phyloP scores from a whole-genome alignment of 2,329 filamentous ascomycete species.

The Fusarium cicatricum region DNA sequence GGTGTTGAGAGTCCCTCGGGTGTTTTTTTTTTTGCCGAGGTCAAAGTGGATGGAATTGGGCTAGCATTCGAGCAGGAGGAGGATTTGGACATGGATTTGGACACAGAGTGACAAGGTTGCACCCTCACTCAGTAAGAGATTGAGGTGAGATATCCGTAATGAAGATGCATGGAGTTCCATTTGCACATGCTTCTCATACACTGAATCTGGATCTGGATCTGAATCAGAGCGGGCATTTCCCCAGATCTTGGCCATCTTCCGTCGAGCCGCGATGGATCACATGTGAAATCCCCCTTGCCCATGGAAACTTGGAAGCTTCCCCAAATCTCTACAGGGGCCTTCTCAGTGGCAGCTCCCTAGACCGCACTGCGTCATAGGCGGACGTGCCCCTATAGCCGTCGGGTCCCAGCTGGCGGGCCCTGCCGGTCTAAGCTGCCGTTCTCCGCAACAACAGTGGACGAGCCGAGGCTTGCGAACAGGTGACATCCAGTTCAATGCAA shows the following conservation, averaged over 20 bases:
- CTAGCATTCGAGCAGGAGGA: no score
- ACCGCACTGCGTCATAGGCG: conserved; percentile 30
- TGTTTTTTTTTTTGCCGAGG: conserved; percentile 24
- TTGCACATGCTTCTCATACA: conserved; percentile 4
- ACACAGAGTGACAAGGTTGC: no score
- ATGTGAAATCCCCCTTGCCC: conserved; percentile 24
- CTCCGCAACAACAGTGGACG: conserved; percentile 37
- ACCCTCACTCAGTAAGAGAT: no score
- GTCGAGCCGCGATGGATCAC: conserved; percentile 24
- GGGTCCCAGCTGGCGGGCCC: not conserved
- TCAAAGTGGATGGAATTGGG: conserved; percentile 30
- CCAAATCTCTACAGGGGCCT: conserved; percentile 7
- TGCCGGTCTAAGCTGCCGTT: conserved; percentile 16
- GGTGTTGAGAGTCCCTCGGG: conserved; percentile 62
- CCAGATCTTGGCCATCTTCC: conserved; percentile 21
- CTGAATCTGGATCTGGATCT: not conserved
- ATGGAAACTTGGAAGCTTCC: not conserved
- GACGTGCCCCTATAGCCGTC: conserved; percentile 10
- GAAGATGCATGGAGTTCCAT: no score
- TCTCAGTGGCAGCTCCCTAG: conserved; percentile 16
- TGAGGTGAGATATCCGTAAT: no score
- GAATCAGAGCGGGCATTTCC: conserved; percentile 22
- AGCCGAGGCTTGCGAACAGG: conserved; percentile 36
- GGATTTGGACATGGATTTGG: conserved; percentile 7
- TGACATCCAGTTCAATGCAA: conserved; percentile 18